Evolutionary conservation across 768 basidiomycete species (phyloP), one percentile per base, ranked within the genome.

Genomic region (Kwoniella sp.): DNA sequence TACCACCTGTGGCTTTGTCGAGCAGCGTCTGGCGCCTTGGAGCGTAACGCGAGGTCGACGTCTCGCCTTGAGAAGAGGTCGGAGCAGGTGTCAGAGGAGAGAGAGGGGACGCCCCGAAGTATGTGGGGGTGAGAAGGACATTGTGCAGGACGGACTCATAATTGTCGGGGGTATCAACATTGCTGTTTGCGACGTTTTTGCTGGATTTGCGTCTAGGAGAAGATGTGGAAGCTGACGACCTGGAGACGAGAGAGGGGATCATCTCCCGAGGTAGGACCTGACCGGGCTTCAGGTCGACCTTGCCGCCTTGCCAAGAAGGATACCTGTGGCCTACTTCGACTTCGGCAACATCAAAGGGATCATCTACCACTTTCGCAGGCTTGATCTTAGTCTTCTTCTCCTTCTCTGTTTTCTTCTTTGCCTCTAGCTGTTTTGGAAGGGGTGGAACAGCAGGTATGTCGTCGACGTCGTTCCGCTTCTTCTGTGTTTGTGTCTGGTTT

Each of bases 121-220:
- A 77, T 0, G 74, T 73, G 0, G 73, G 76, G 2, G 73, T 75
- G 41, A 77, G 69, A 2, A 77, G 64, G 7, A 77, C 69, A 50
- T 77, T 68, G 51, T 74, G 73, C 3, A 77, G 52, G 2, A 77
- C 75, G 11, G 70, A 72, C n/a, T 77, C 75, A 58, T 77, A 74
- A 15, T 59, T 34, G n/a, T 72, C 64, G 4, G 45, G 61, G 45
- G 29, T 51, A 22, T 26, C 45, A n/a, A 41, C 29, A 9, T 29
- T 37, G 15, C 26, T 50, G 29, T 22, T 37, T 5, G 28, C 65
- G 41, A 3, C 17, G 20, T 45, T 11, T 20, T 17, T 45, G 15
- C 58, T 55, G 22, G 38, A 54, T 15, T 38, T 58, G 47, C 41
- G 26, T 20, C 30, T 55, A 4, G 51, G 63, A 7, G 41, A 45